Conservation (phyloP, 768 basidiomycete species). For the Collybiopsis luxurians region DNA sequence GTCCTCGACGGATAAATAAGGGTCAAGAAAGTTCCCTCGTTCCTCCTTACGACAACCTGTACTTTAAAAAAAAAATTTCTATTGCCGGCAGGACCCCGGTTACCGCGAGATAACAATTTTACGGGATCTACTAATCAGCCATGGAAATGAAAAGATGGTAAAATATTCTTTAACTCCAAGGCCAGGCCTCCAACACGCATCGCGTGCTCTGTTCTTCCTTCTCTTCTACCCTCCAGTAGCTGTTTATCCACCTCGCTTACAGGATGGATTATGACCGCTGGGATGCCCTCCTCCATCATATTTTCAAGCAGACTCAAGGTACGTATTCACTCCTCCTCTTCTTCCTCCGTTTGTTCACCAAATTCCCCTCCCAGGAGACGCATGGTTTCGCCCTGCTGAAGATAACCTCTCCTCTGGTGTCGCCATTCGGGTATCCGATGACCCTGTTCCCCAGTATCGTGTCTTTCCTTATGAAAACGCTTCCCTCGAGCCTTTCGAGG, state of each 20-base stretch:
- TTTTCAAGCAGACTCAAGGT: slow-evolving; percentile 28
- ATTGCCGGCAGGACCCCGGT: too few species aligned
- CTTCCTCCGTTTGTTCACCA: neutral
- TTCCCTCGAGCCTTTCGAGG: slow-evolving; percentile 53
- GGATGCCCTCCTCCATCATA: slow-evolving; percentile 51
- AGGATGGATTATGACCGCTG: slow-evolving; percentile 48
- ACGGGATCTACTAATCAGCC: too few species aligned
- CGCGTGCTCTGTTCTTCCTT: too few species aligned
- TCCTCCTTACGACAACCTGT: too few species aligned
- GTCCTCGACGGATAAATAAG: too few species aligned
- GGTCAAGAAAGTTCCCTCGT: too few species aligned
- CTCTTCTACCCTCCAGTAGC: too few species aligned
- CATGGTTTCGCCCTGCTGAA: slow-evolving; percentile 56
- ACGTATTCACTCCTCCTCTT: neutral
- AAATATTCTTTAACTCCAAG: too few species aligned
- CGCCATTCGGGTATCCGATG: slow-evolving; percentile 41
- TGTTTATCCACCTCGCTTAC: neutral
- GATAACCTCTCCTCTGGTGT: slow-evolving; percentile 52
- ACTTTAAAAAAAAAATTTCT: too few species aligned
- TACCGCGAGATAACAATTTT: too few species aligned
- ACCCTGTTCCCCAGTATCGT: neutral
- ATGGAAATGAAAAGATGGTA: too few species aligned
- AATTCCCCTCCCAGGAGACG: slow-evolving; percentile 33
- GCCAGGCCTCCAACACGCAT: too few species aligned
- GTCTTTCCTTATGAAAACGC: slow-evolving; percentile 55